phyloP scores from a whole-genome alignment of 805 yeast species.

The Candida ascalaphidarum region DNA sequence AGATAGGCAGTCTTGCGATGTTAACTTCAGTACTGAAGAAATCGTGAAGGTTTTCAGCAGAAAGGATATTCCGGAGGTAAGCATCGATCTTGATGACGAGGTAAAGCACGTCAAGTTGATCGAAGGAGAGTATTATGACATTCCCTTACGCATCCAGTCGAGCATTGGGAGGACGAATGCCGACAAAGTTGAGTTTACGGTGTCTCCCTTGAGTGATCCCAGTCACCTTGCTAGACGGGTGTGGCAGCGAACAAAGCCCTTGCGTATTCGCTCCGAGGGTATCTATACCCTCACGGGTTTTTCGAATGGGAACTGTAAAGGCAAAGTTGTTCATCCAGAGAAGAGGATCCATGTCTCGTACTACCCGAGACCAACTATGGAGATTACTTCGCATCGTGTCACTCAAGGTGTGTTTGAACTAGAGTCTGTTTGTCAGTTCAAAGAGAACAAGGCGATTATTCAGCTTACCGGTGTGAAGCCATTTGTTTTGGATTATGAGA shows the following conservation, averaged over 20 bases:
- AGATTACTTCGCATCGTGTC: neutral
- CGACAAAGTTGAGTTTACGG: slow-evolving; percentile 25
- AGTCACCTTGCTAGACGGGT: slow-evolving; percentile 1
- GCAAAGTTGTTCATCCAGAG: slow-evolving; percentile 15
- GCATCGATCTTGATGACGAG: slow-evolving; percentile 14
- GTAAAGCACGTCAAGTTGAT: slow-evolving; percentile 31
- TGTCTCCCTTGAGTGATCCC: slow-evolving; percentile 12
- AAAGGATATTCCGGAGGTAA: slow-evolving; percentile 51
- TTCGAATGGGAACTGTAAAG: slow-evolving; percentile 38
- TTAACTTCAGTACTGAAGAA: slow-evolving; percentile 57
- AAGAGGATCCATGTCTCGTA: slow-evolving; percentile 12
- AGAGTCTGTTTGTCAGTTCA: slow-evolving; percentile 23
- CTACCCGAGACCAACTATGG: slow-evolving; percentile 12
- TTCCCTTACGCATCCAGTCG: slow-evolving; percentile 44
- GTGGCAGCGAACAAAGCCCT: slow-evolving; percentile 8
- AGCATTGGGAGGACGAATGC: slow-evolving; percentile 17
- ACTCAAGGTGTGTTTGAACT: slow-evolving; percentile 13
- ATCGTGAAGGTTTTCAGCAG: slow-evolving; percentile 50
- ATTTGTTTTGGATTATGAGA: slow-evolving; percentile 60
- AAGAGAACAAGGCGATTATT: slow-evolving; percentile 20
- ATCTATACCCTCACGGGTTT: slow-evolving; percentile 30
- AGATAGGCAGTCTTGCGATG: slow-evolving; percentile 75
- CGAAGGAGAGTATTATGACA: slow-evolving; percentile 48
- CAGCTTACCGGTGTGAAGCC: slow-evolving; percentile 53
- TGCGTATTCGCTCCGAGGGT: slow-evolving; percentile 29